Percentiles rank a stretch among this genome's conserved stretches.
Conservation (phyloP, 129 eudicot genomes). For the Dittrichia graveolens region DNA sequence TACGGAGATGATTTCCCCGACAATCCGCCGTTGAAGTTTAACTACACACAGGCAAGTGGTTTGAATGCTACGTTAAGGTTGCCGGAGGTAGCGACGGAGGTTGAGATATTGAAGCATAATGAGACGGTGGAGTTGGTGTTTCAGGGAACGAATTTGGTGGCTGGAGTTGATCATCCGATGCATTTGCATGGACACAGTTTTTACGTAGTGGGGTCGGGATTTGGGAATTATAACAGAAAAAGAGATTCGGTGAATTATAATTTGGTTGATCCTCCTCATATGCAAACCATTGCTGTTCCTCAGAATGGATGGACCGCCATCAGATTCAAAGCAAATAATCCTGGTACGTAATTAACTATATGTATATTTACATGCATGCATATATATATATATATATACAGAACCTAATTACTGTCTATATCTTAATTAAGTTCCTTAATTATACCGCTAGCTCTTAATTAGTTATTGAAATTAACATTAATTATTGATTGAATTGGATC, state of each 20-base stretch:
- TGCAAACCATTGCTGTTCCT: conserved; percentile 68
- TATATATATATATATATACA: too few species aligned
- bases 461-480: too few species aligned
- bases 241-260: conserved; percentile 52
- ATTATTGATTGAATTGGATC: not conserved
- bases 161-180: conserved; percentile 68
- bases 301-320: conserved; percentile 69
- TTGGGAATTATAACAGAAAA: conserved; percentile 49
- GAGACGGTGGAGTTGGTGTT: conserved; percentile 62
- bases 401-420: not conserved
- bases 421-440: too few species aligned
- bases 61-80: conserved; percentile 21
- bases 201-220: conserved; percentile 68
- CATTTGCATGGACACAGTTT: conserved; percentile 76
- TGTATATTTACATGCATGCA: not conserved
- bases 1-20: conserved; percentile 45
- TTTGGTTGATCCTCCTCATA: conserved; percentile 60
- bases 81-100: conserved; percentile 42
- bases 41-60: conserved; percentile 42
- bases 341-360: conserved; percentile 35
- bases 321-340: conserved; percentile 67
- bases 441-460: too few species aligned
- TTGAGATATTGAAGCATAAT: conserved; percentile 42
- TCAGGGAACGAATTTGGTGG: conserved; percentile 55
- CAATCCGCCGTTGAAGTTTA: conserved; percentile 48